These are phyloP conservation scores for Citrus inodora DNA, from an alignment of 345 rosid species.

Conservation along the genomic window DNA sequence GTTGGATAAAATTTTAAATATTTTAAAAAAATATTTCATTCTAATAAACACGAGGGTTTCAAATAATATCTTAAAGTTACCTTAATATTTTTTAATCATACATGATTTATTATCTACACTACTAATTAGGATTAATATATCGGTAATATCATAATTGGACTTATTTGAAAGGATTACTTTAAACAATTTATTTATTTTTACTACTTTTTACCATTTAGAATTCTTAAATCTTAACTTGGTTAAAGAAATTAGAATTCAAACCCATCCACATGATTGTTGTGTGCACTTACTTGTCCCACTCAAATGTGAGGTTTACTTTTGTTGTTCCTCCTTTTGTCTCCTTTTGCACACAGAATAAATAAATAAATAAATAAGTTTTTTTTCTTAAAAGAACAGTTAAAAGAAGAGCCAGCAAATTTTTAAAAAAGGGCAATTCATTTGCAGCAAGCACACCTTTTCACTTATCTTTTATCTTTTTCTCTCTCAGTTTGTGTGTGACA, in stretches of 20 bases:
- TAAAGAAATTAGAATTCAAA: neutral
- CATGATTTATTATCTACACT: too few species aligned
- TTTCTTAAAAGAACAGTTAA: neutral
- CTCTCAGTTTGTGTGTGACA: neutral
- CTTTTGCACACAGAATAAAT: conserved; percentile 2
- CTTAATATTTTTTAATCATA: too few species aligned
- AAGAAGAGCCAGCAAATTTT: neutral
- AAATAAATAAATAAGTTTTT: neutral
- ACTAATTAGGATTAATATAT: too few species aligned
- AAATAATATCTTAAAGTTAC: too few species aligned
- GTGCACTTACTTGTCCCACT: conserved; percentile 11
- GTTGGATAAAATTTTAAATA: too few species aligned
- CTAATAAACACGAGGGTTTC: too few species aligned
- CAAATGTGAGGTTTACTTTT: conserved; percentile 10
- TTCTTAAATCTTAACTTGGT: too few species aligned
- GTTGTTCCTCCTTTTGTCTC: conserved; percentile 9
- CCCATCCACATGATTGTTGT: conserved; percentile 29
- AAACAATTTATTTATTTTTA: too few species aligned
- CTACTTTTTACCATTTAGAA: too few species aligned
- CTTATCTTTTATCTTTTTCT: neutral
- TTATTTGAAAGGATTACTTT: too few species aligned
- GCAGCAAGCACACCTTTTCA: neutral
- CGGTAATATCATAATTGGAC: too few species aligned
- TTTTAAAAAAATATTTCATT: too few species aligned
- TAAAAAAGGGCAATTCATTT: neutral